Conservation (phyloP, 202 grass and related monocot species). For the Sporobolus alterniflorus region DNA sequence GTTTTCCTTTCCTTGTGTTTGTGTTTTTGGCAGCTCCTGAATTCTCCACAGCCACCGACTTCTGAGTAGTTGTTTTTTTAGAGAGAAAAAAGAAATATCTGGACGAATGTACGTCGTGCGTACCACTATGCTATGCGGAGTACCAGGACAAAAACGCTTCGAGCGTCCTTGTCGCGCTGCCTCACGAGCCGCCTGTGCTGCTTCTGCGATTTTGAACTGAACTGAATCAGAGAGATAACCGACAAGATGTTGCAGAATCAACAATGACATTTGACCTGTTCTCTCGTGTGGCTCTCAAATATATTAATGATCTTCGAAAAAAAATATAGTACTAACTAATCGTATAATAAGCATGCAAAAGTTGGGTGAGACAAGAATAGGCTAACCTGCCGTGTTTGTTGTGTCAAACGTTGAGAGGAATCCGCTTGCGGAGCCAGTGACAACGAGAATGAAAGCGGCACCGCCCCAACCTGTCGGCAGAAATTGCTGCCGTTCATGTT, state of each 20-base stretch:
- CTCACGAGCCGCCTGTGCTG: constrained; percentile 49
- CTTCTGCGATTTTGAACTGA: not conserved
- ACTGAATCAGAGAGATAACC: constrained; percentile 26
- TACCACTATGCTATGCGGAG: constrained; percentile 13
- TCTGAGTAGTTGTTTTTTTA: not conserved
- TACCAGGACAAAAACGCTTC: constrained; percentile 8
- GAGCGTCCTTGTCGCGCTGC: constrained; percentile 38
- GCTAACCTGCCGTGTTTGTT: no score
- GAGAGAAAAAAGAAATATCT: not conserved
- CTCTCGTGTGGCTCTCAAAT: no score
- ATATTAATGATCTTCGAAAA: no score
- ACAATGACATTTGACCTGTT: constrained; percentile 51
- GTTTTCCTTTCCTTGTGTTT: constrained; percentile 41
- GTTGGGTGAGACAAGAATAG: no score
- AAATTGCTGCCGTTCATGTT: not conserved
- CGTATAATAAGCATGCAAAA: no score
- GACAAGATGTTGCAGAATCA: constrained; percentile 25
- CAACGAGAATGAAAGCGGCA: no score
- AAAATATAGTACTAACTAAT: no score
- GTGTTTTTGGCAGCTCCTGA: constrained; percentile 16
- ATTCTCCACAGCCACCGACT: constrained; percentile 36
- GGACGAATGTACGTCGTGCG: not conserved
- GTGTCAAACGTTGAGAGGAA: no score
- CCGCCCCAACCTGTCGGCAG: not conserved
- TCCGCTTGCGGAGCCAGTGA: no score